These are phyloP conservation scores for Verticillium tricorpus DNA, from an alignment of 2,329 filamentous ascomycete genomes.

Conservation along the genomic window DNA sequence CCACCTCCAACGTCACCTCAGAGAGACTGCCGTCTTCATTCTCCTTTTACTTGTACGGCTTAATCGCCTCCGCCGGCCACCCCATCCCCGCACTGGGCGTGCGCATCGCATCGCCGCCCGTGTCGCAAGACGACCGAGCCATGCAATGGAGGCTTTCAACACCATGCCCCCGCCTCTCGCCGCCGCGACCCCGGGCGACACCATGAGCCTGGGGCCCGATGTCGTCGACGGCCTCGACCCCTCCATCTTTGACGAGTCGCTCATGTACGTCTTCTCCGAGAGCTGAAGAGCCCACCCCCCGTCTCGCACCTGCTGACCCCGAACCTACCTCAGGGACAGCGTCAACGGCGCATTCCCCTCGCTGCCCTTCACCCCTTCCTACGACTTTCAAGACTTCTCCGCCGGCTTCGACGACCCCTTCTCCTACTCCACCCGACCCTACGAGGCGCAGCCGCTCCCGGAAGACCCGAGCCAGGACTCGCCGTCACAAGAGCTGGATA, in stretches of 20 bases:
- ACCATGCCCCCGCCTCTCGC: slow-evolving; percentile 45
- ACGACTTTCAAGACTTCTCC: slow-evolving; percentile 57
- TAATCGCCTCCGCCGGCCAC: not conserved
- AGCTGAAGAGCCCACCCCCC: not conserved
- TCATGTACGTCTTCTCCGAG: slow-evolving; percentile 42
- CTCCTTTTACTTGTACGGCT: not conserved
- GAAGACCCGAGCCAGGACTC: slow-evolving; percentile 41
- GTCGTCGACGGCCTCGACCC: slow-evolving; percentile 47
- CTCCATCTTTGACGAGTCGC: slow-evolving; percentile 50
- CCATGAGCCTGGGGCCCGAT: slow-evolving; percentile 40
- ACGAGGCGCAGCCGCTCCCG: slow-evolving; percentile 37
- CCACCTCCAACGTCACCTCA: not conserved
- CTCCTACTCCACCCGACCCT: slow-evolving; percentile 48
- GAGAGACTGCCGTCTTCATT: not conserved
- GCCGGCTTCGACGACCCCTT: slow-evolving; percentile 64
- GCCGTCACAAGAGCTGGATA: slow-evolving; percentile 55
- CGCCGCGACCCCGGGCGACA: slow-evolving; percentile 38
- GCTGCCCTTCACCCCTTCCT: slow-evolving; percentile 52
- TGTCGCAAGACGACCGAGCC: slow-evolving; percentile 2
- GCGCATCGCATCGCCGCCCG: not conserved
- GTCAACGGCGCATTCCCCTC: slow-evolving; percentile 36
- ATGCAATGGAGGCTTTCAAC: slow-evolving; percentile 57
- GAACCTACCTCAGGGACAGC: slow-evolving; percentile 27
- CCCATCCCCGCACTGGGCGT: not conserved
- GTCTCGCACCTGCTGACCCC: not conserved